Evolutionary conservation across 257 asterid species (phyloP).

Genomic region (Primulina huaijiensis): DNA sequence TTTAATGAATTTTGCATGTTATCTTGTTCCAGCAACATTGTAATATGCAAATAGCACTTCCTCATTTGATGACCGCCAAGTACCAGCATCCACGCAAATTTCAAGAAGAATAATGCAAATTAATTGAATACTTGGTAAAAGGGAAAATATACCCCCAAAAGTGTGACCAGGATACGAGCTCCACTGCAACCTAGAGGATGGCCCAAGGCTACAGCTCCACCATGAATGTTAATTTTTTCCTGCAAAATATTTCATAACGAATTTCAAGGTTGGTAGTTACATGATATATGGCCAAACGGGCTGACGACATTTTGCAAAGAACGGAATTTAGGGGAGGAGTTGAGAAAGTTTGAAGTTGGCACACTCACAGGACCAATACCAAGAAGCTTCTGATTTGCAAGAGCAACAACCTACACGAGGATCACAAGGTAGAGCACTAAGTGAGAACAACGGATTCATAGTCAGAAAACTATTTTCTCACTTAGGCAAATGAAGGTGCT

Average conservation of each 20-base stretch:
- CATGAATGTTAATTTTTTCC: conserved; percentile 87
- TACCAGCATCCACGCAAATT: background rate
- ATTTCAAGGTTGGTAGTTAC: conserved; percentile 15
- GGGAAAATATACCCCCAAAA: conserved; percentile 71
- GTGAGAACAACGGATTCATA: background rate
- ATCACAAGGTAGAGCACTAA: conserved; percentile 15
- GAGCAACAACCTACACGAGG: conserved; percentile 83
- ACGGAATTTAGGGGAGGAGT: background rate
- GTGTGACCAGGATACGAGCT: conserved; percentile 93
- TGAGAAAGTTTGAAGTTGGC: conserved; percentile 3
- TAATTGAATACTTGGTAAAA: background rate
- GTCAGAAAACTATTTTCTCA: conserved; percentile 6
- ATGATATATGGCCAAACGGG: background rate
- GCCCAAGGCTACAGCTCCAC: conserved; percentile 96
- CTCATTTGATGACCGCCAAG: background rate
- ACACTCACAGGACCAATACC: conserved; percentile 67
- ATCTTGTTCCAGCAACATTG: background rate
- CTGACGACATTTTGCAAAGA: background rate
- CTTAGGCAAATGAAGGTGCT: conserved; percentile 17
- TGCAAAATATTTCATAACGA: conserved; percentile 34
- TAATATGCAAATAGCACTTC: background rate
- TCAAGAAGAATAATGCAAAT: background rate
- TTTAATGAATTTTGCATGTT: conserved; percentile 3
- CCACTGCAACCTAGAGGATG: conserved; percentile 99
- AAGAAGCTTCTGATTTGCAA: conserved; percentile 90